Conservation (phyloP, 495 filamentous ascomycete species). For the Staphylotrichum tortipilum region DNA sequence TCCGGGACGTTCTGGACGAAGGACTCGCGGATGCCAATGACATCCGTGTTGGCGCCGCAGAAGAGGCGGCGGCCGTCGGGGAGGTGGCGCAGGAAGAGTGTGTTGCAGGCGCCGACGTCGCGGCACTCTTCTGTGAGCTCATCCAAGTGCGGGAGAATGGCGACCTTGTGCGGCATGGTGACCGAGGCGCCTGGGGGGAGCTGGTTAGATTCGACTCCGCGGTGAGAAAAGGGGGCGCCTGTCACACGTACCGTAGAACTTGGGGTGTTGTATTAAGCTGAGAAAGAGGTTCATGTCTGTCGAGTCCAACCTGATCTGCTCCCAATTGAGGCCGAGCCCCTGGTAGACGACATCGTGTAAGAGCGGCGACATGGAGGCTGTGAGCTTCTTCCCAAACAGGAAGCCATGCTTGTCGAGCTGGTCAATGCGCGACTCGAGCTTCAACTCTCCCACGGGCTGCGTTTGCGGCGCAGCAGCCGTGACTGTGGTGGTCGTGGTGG, state of each 20-base stretch:
- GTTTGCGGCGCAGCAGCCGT: background rate
- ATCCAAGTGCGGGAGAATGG: constrained; percentile 60
- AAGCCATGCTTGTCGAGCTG: constrained; percentile 42
- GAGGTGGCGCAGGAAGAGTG: constrained; percentile 52
- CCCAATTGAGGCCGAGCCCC: constrained; percentile 50
- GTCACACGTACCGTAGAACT: constrained; percentile 28
- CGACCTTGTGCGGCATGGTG: constrained; percentile 70
- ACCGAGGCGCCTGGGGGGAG: constrained; percentile 49
- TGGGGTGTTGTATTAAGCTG: constrained; percentile 23
- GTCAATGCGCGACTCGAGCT: constrained; percentile 14
- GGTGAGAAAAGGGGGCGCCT: constrained; percentile 1
- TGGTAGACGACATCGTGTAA: constrained; percentile 60
- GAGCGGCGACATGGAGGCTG: constrained; percentile 63
- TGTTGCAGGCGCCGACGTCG: constrained; percentile 66
- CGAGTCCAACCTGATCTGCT: constrained; percentile 49
- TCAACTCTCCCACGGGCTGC: background rate
- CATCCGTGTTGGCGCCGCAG: constrained; percentile 69
- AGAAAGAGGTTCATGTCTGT: constrained; percentile 38
- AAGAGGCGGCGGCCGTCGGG: constrained; percentile 35
- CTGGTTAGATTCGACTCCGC: constrained; percentile 31
- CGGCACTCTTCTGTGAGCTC: constrained; percentile 57
- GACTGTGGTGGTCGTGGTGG: background rate
- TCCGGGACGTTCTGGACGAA: constrained; percentile 50
- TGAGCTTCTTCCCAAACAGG: constrained; percentile 45
- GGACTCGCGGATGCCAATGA: constrained; percentile 61